These are phyloP conservation scores for Austroboletus eburneus DNA, from an alignment of 768 basidiomycete species.

Conservation along the genomic window DNA sequence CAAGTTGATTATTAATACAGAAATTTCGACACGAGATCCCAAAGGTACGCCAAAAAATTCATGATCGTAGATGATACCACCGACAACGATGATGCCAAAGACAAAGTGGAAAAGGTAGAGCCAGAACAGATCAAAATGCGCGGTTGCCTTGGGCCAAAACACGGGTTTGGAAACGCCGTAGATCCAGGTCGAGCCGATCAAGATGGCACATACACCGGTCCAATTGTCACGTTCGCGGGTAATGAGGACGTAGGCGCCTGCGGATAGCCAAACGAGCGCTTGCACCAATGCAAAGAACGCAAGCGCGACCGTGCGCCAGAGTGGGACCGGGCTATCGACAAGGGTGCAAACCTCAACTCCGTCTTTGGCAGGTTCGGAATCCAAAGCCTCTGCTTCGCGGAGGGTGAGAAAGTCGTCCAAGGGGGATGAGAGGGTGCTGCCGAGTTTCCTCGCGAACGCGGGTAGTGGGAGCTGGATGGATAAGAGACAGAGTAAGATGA, in stretches of 20 bases:
- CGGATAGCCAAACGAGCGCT: constrained; percentile 54
- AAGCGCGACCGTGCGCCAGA: constrained; percentile 62
- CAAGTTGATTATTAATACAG: constrained; percentile 39
- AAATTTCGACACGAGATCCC: constrained; percentile 29
- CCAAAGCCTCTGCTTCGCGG: constrained; percentile 52
- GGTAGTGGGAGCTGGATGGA: constrained; percentile 30
- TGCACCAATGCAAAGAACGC: constrained; percentile 53
- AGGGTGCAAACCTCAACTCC: not conserved
- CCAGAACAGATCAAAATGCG: constrained; percentile 59
- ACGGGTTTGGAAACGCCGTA: constrained; percentile 59
- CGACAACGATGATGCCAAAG: constrained; percentile 45
- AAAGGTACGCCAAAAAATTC: constrained; percentile 40
- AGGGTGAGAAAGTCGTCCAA: constrained; percentile 46
- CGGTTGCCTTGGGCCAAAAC: constrained; percentile 48
- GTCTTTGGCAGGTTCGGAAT: constrained; percentile 10
- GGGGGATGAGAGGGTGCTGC: constrained; percentile 14
- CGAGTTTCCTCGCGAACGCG: constrained; percentile 14
- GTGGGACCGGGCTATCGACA: constrained; percentile 28
- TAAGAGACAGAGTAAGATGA: constrained; percentile 39
- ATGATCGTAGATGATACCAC: constrained; percentile 51
- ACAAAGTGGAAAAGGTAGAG: constrained; percentile 51
- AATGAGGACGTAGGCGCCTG: constrained; percentile 49
- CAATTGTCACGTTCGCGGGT: constrained; percentile 35
- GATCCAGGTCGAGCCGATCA: constrained; percentile 58
- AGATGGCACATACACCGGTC: constrained; percentile 38